These are phyloP conservation scores for Alloteropsis angusta DNA, from an alignment of 202 grass and related monocot genomes.

Conservation along the genomic window DNA sequence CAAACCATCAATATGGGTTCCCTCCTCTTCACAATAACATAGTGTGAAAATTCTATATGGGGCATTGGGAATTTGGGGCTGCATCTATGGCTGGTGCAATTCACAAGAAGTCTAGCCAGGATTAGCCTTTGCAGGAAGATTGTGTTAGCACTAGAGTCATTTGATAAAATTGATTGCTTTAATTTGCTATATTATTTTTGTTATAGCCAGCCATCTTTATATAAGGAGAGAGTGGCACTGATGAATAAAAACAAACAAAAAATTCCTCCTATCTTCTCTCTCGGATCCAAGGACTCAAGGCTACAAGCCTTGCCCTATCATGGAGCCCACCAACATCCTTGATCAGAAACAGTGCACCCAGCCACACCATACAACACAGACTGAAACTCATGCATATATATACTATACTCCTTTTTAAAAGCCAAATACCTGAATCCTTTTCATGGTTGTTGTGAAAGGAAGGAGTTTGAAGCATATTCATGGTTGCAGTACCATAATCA, in stretches of 20 bases:
- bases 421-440: conserved; percentile 28
- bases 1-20: no score
- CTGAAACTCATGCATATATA: neutral
- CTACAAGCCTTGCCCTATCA: no score
- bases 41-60: neutral
- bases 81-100: neutral
- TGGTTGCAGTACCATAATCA: neutral
- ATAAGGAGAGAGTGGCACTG: neutral
- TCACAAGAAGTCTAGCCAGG: neutral
- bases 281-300: no score
- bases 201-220: neutral
- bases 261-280: neutral
- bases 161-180: neutral
- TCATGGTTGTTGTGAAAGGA: neutral
- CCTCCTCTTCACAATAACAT: neutral
- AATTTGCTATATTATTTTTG: neutral
- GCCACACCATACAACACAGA: neutral
- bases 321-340: neutral
- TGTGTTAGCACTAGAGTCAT: neutral
- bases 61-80: no score
- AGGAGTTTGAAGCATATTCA: conserved; percentile 12
- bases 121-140: neutral
- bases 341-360: neutral
- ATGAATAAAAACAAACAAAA: neutral
- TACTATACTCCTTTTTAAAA: neutral